Evolutionary conservation across 148 eudicot genomes (phyloP).

Genomic region (Bassia scoparia): DNA sequence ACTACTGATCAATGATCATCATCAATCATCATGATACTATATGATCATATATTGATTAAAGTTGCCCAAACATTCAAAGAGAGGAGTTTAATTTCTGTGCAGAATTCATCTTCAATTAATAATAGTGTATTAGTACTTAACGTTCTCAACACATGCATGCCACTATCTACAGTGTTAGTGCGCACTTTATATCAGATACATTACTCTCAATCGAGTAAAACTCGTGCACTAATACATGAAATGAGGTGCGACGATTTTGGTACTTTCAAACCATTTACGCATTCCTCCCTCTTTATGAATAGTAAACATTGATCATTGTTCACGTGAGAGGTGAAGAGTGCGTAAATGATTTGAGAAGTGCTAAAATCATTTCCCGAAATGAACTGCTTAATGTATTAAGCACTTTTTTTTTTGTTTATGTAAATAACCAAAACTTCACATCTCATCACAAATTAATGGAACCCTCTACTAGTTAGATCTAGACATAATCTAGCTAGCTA

Average conservation of each 20-base stretch:
- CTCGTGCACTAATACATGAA: background rate
- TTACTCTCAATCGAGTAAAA: background rate
- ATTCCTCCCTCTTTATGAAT: too few relatives aligned
- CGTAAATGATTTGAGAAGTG: too few relatives aligned
- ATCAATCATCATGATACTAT: too few relatives aligned
- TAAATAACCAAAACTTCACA: slow-evolving; percentile 27
- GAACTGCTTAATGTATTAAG: slow-evolving; percentile 1
- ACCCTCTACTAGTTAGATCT: slow-evolving; percentile 21
- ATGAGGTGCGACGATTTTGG: too few relatives aligned
- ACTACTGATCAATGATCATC: too few relatives aligned
- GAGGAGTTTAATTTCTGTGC: slow-evolving; percentile 5
- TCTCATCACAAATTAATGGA: slow-evolving; percentile 14
- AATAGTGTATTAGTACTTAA: slow-evolving; percentile 25
- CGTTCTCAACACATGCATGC: slow-evolving; percentile 22
- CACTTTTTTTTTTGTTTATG: slow-evolving; percentile 2
- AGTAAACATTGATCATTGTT: too few relatives aligned
- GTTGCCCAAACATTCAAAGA: slow-evolving; percentile 24
- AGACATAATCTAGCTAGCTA: slow-evolving; percentile 8
- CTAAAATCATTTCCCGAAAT: too few relatives aligned
- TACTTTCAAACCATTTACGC: too few relatives aligned
- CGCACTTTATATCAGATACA: background rate
- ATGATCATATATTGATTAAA: slow-evolving; percentile 26
- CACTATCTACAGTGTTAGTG: background rate
- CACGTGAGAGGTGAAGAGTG: too few relatives aligned
- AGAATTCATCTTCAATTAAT: slow-evolving; percentile 21